A percentile compares a stretch with the other conserved stretches of the same genome.
Evolutionary conservation across 1,284 basidiomycete species (phyloP).

Genomic region (Ceratobasidium sp.): DNA sequence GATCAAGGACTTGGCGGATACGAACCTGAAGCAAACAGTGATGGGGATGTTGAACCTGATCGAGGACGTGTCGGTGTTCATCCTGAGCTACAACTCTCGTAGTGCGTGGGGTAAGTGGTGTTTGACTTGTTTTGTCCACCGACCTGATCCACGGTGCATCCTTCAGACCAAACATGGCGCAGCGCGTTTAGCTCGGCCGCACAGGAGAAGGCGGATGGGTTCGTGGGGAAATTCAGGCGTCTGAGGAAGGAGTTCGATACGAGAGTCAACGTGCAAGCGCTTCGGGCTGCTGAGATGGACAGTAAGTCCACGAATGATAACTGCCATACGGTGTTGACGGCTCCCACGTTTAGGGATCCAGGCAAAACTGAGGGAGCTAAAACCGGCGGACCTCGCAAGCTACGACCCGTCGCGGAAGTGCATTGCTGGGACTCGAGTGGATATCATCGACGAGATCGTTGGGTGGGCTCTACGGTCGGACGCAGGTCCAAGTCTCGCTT

Average conservation of each 20-base stretch:
- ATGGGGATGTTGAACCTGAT: neutral
- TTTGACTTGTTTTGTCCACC: neutral
- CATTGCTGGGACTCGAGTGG: neutral
- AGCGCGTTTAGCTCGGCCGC: neutral
- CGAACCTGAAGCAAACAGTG: conserved; percentile 3
- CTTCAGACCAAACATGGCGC: neutral
- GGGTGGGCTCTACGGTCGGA: neutral
- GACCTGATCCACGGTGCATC: neutral
- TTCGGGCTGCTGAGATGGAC: neutral
- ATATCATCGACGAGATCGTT: neutral
- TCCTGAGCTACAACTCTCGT: neutral
- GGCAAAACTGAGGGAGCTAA: neutral
- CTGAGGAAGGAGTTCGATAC: neutral
- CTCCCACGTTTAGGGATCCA: neutral
- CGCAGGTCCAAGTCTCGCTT: conserved; percentile 11
- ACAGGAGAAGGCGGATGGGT: neutral
- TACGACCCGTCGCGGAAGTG: neutral
- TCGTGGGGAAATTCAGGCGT: neutral
- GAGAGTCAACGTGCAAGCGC: neutral
- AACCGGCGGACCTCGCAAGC: neutral
- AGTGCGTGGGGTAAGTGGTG: neutral
- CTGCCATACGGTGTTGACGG: neutral
- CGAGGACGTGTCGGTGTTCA: conserved; percentile 8
- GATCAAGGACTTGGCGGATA: neutral
- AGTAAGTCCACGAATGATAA: neutral